phyloP scores from a whole-genome alignment of 2,329 filamentous ascomycete genomes.

The Ceratocystis eucalypticola region DNA sequence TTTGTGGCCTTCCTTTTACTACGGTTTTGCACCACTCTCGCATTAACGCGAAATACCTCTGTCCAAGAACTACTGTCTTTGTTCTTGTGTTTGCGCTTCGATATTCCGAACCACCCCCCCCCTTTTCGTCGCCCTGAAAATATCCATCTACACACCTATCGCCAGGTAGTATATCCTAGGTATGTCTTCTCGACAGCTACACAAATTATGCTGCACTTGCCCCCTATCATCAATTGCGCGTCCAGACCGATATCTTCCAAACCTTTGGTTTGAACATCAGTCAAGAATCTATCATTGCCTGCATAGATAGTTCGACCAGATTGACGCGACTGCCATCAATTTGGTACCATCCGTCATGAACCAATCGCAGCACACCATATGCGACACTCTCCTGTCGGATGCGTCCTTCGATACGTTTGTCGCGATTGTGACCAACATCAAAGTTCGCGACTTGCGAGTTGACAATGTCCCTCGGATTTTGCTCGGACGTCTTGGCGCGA shows the following conservation, averaged over 20 bases:
- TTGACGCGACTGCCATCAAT: not conserved
- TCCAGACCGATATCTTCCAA: not conserved
- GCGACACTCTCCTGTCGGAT: too few relatives aligned
- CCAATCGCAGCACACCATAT: not conserved
- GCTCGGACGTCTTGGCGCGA: conserved; percentile 1
- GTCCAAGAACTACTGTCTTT: not conserved
- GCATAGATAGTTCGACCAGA: too few relatives aligned
- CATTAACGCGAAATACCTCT: not conserved
- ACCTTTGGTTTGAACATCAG: too few relatives aligned
- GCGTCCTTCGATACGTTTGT: not conserved
- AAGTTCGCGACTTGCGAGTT: not conserved
- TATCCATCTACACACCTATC: not conserved
- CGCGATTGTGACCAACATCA: not conserved
- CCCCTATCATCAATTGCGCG: conserved; percentile 5
- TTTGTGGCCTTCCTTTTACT: not conserved
- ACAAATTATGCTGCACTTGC: not conserved
- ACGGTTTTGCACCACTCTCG: not conserved
- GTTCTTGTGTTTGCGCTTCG: not conserved
- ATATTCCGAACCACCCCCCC: not conserved
- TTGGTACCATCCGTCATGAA: not conserved
- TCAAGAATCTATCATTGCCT: not conserved
- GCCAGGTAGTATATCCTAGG: not conserved
- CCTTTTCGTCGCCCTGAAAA: not conserved
- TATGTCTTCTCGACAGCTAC: not conserved
- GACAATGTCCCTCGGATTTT: not conserved